Evolutionary conservation across 106 monocot species (phyloP).

Genomic region (Allium fistulosum): DNA sequence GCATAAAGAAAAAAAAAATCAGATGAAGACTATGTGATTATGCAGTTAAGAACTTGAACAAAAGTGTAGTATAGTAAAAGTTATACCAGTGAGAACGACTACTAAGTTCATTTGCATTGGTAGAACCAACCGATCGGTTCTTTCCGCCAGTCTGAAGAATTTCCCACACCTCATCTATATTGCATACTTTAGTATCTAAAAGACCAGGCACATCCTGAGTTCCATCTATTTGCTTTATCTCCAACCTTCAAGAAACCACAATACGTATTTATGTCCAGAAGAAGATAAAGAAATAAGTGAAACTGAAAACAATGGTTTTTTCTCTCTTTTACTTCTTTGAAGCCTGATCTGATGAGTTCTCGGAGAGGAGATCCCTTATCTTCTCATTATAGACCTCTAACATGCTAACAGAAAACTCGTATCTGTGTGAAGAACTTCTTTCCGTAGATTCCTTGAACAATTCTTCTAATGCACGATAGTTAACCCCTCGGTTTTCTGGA

Average conservation of each 20-base stretch:
- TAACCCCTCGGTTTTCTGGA: constrained; percentile 76
- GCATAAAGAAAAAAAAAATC: neutral
- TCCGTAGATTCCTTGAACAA: constrained; percentile 49
- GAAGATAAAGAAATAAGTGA: neutral
- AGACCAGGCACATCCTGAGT: constrained; percentile 87
- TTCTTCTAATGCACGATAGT: constrained; percentile 85
- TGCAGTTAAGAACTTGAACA: neutral
- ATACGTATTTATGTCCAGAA: neutral
- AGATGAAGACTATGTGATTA: neutral
- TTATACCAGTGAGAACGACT: constrained; percentile 91
- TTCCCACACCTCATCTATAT: constrained; percentile 67
- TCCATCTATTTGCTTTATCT: constrained; percentile 87
- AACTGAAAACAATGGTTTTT: neutral
- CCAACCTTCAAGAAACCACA: constrained; percentile 47
- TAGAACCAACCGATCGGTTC: constrained; percentile 88
- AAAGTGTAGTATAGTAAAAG: neutral
- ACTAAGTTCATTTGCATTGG: constrained; percentile 89
- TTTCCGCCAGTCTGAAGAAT: constrained; percentile 55
- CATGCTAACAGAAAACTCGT: constrained; percentile 77
- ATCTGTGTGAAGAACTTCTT: constrained; percentile 29
- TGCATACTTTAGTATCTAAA: constrained; percentile 44
- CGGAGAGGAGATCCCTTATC: constrained; percentile 77
- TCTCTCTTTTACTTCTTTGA: constrained; percentile 42
- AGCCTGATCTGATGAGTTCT: constrained; percentile 27
- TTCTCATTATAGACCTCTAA: constrained; percentile 95